These are phyloP conservation scores for Solanum lycopersicoides DNA, from an alignment of 257 asterid genomes.

Conservation along the genomic window DNA sequence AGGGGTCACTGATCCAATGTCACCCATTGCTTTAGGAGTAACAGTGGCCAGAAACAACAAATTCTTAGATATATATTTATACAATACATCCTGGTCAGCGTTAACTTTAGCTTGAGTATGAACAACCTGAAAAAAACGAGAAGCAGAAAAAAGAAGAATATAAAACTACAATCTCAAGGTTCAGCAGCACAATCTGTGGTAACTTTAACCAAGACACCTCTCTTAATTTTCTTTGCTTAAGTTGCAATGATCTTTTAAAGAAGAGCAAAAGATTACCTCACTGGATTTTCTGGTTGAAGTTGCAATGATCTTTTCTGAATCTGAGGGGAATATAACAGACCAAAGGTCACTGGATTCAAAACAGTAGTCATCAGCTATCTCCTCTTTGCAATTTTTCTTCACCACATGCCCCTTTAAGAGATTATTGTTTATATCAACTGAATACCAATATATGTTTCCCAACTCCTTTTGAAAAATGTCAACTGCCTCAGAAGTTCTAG, in stretches of 20 bases:
- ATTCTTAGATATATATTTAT: slow-evolving; percentile 83
- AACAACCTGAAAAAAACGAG: slow-evolving; percentile 56
- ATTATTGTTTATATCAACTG: slow-evolving; percentile 54
- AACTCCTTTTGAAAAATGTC: slow-evolving; percentile 50
- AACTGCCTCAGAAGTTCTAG: slow-evolving; percentile 83
- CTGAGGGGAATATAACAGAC: slow-evolving; percentile 83
- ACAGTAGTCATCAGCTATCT: slow-evolving; percentile 56
- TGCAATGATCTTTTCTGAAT: slow-evolving; percentile 77
- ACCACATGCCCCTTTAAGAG: slow-evolving; percentile 69
- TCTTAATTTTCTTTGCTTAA: neutral
- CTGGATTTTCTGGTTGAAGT: slow-evolving; percentile 62
- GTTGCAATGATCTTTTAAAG: neutral
- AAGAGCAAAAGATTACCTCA: slow-evolving; percentile 47
- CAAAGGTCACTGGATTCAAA: slow-evolving; percentile 60
- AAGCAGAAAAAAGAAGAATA: neutral
- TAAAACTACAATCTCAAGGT: neutral
- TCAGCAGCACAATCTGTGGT: neutral
- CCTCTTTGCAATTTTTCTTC: slow-evolving; percentile 40
- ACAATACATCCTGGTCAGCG: slow-evolving; percentile 88
- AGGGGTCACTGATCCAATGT: slow-evolving; percentile 80
- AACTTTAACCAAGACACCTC: neutral
- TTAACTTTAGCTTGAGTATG: slow-evolving; percentile 95
- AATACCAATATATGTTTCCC: slow-evolving; percentile 83
- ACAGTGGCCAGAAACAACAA: slow-evolving; percentile 81
- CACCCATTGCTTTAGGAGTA: slow-evolving; percentile 79